Evolutionary conservation across 2,329 filamentous ascomycete genomes (phyloP), one percentile per base, ranked within the genome.

Genomic region (Aspergillus hiratsukae): DNA sequence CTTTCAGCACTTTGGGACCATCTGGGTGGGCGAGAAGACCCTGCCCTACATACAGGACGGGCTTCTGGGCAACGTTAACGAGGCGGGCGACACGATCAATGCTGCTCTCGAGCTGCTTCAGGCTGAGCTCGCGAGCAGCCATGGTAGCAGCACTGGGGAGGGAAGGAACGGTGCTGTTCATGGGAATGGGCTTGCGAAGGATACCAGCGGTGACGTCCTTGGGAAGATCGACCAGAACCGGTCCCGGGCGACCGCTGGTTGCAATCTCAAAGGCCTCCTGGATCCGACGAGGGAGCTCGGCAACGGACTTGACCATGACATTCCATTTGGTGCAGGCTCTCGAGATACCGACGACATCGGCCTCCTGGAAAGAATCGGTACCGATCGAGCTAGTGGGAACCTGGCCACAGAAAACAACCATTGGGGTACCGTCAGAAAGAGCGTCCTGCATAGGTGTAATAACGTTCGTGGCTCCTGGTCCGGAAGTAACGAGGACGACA

Each of bases 251-350:
- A 58, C 94, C 94, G 67, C 88, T 94, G 45, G 91, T 97, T 43
- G 94, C 94, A 71, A 97, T 97, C 78, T 97, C 92, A 70, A 97
- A 97, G 50, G 94, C 94, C 78, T 97, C 94, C 74, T 97, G 96
- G 71, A 97, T 97, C 63, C 93, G 85, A 67, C 90, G 86, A 51
- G 94, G 94, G 55, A 99, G 82, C 77, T 99, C 94, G 51, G 90
- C 91, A 54, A 96, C 87, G 73, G 88, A 93, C 83, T 95, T 97
- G 50, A 97, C 91, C 91, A 97, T 95, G 58, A 96, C 91, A 68
- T 97, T 97, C 94, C 94, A 99, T 80, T 97, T 97, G 65, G 92
- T 97, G 82, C 92, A 97, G 21, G 92, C 87, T 69, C 93, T 85
- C 35, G 91, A 96, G 74, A 99, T 97, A 65, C 93, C 93, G 58